phyloP scores from a whole-genome alignment of 257 asterid species.

The Fraxinus anomala region DNA sequence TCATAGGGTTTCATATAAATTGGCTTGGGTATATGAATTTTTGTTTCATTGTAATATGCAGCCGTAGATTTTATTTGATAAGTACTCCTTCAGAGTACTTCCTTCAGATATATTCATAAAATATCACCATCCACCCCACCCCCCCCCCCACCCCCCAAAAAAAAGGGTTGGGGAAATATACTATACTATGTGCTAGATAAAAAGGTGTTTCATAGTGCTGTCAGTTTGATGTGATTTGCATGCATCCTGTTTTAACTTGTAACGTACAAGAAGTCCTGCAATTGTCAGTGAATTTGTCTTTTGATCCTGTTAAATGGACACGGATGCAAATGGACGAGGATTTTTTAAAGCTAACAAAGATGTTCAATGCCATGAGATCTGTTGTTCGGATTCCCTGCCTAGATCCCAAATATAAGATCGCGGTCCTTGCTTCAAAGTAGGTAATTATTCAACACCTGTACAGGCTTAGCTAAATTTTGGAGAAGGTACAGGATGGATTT shows the following conservation, averaged over 20 bases:
- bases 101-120: neutral
- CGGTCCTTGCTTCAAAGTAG: constrained; percentile 89
- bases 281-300: constrained; percentile 79
- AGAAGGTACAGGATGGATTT: neutral
- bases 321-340: constrained; percentile 78
- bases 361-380: constrained; percentile 74
- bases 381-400: constrained; percentile 72
- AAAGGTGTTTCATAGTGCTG: too few species aligned
- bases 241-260: neutral
- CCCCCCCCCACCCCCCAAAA: neutral
- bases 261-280: constrained; percentile 25
- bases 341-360: constrained; percentile 60
- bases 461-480: constrained; percentile 1
- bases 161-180: neutral
- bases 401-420: constrained; percentile 82
- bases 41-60: too few species aligned
- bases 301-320: constrained; percentile 84
- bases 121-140: neutral
- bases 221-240: constrained; percentile 18
- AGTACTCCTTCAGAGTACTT: too few species aligned
- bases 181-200: neutral
- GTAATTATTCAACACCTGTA: constrained; percentile 31
- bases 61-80: neutral
- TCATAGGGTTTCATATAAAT: neutral
- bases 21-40: neutral